phyloP scores from a whole-genome alignment of 306 rosid species.

The Cucurbita ficifolia region DNA sequence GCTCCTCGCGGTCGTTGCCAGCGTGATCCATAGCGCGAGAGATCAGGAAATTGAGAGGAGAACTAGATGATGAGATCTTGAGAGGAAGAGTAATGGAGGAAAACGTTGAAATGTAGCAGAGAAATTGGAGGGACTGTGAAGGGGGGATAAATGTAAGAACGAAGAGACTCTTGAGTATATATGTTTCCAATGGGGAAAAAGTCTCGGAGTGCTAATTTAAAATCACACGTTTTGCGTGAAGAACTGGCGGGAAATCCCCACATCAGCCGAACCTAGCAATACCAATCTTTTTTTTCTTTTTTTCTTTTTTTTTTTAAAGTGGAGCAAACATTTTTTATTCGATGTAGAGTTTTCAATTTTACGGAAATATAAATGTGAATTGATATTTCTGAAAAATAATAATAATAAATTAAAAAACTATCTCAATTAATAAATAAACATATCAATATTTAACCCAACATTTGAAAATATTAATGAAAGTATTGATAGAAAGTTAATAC shows the following conservation, averaged over 20 bases:
- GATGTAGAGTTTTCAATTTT: no score
- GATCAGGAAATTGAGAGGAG: conserved; percentile 19
- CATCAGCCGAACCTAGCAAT: neutral
- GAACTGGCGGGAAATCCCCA: neutral
- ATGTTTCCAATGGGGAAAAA: neutral
- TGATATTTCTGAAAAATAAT: no score
- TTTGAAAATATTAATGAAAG: no score
- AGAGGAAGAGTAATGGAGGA: conserved; percentile 12
- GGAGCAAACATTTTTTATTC: no score
- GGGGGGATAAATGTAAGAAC: neutral
- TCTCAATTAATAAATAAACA: no score
- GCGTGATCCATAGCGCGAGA: conserved; percentile 18
- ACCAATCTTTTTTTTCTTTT: neutral
- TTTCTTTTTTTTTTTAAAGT: no score
- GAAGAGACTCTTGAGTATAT: neutral
- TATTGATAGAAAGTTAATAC: no score
- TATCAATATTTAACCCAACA: no score
- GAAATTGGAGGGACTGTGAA: neutral
- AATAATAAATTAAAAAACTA: no score
- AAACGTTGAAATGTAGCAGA: conserved; percentile 9
- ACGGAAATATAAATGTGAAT: no score
- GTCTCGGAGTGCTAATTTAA: neutral
- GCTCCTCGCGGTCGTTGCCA: conserved; percentile 31
- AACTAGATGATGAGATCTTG: conserved; percentile 9
- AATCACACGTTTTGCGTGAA: conserved; percentile 4